These are phyloP conservation scores for Neofusicoccum umdonicola DNA, from an alignment of 2,329 filamentous ascomycete genomes.

Conservation along the genomic window DNA sequence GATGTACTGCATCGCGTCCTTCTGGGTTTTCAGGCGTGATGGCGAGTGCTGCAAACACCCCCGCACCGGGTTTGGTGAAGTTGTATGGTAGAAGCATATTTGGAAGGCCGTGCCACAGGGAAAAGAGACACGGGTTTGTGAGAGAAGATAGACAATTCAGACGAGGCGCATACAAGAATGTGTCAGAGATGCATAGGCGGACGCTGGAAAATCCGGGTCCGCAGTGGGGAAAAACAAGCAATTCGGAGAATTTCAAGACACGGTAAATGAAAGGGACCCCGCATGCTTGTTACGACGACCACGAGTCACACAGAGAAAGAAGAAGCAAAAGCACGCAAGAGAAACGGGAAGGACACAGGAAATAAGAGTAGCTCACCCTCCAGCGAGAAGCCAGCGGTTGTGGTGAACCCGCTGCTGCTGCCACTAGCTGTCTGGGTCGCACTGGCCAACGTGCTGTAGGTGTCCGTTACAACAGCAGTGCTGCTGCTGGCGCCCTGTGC, in stretches of 20 bases:
- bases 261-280: constrained; percentile 6
- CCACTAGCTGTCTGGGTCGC: neutral
- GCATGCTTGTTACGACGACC: neutral
- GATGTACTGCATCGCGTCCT: no score
- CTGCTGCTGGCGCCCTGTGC: neutral
- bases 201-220: neutral
- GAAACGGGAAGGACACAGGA: neutral
- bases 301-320: neutral
- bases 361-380: neutral
- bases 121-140: constrained; percentile 18
- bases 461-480: neutral
- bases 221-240: neutral
- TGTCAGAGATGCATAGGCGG: neutral
- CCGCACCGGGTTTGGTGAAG: no score
- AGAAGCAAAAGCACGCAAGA: neutral
- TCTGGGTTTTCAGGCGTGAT: neutral
- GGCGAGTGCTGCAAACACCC: neutral
- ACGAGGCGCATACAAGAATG: neutral
- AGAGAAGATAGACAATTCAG: neutral
- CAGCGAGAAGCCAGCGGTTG: neutral
- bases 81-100: neutral
- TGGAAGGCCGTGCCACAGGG: constrained; percentile 24
- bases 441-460: neutral
- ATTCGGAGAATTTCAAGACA: neutral
- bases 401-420: neutral